Base-by-base conservation (phyloP, 176 grass and related monocot genomes). In the Alopecurus myosuroides region DNA sequence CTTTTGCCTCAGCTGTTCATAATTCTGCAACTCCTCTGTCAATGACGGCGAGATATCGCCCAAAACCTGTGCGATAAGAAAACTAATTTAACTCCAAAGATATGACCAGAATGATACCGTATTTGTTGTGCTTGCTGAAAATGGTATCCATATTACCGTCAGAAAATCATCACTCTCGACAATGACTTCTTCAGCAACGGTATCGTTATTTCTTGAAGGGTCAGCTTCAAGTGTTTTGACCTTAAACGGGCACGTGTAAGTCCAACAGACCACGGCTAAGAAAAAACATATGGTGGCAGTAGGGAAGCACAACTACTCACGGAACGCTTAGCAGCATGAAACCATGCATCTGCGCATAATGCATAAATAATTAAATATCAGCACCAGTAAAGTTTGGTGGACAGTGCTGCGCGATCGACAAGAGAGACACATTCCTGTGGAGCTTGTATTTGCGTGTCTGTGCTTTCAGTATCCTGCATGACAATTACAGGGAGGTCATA, bases 331-430 rank as follows among this genome's bases (percentile, higher is more conserved):
- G 97, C 91, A 77, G 97, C 97, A 82, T 94, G 91, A 92, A 96
- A 99, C 94, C 97, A 99, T 86, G 94, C 97, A 84, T 99, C 94
- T 13, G 90, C 94, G 26, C 97, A 99, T 3, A 99, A 55, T 20
- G 91, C 97, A 76, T 99, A 99, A 84, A 99, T 99, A 65, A 94
- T 91, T 99, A 99, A 84, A 99, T 99, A 65, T 97, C 94, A 17
- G 94, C 97, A 89, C 97, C 94, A 25, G 94, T 97, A 29, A 99
- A 99, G 88, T 99, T 99, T 81, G 93, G 93, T 85, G 94, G 92
- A 63, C 91, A 96, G 22, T 62, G 92, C 84, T 92, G 91, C 66
- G 93, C 89, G 85, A 99, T 82, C 28, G 94, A 93, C 60, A 96
- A 86, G 17, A 99, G 82, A 74, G 91, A 96, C 9, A 99, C 86